Conservation (phyloP, 805 yeast species). For the Teunomyces stri region DNA sequence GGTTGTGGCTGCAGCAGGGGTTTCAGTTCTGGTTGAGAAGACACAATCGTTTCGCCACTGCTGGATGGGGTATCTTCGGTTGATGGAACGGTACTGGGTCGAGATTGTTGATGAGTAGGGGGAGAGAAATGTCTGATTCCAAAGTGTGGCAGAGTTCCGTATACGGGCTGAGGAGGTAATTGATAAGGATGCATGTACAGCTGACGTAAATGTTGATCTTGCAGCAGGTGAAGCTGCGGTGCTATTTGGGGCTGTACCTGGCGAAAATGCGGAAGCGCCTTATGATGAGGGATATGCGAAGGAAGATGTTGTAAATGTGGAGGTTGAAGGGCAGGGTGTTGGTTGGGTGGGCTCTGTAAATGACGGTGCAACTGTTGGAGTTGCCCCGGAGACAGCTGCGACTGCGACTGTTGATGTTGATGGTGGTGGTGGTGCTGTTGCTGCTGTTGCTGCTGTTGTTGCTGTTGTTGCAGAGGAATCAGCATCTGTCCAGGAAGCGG, state of each 20-base stretch:
- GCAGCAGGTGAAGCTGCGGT: slow-evolving; percentile 4
- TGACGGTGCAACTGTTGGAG: slow-evolving; percentile 3
- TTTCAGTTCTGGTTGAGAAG: slow-evolving; percentile 2
- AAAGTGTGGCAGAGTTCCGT: not conserved
- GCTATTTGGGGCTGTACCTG: slow-evolving; percentile 3
- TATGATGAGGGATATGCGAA: slow-evolving; percentile 1
- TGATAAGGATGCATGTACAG: not conserved
- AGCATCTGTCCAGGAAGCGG: slow-evolving; percentile 1
- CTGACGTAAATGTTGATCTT: slow-evolving; percentile 3
- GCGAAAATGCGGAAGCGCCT: slow-evolving; percentile 1
- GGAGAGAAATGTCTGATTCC: not conserved
- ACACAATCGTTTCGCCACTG: not conserved
- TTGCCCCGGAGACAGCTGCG: slow-evolving; percentile 5
- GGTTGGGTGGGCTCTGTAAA: slow-evolving; percentile 1
- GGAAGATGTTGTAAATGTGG: slow-evolving; percentile 2
- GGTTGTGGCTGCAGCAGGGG: slow-evolving; percentile 6
- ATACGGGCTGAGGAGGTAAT: slow-evolving; percentile 1
- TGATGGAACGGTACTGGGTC: not conserved
- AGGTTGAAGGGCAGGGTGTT: slow-evolving; percentile 1
- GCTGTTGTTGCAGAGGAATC: slow-evolving; percentile 6
- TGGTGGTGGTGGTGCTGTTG: slow-evolving; percentile 9
- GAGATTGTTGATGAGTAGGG: not conserved
- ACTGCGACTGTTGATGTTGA: slow-evolving; percentile 6
- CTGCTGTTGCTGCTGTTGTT: slow-evolving; percentile 5
- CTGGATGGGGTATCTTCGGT: not conserved